Base-by-base conservation (phyloP, 2,329 filamentous ascomycete species). In the Diaporthe helianthi region DNA sequence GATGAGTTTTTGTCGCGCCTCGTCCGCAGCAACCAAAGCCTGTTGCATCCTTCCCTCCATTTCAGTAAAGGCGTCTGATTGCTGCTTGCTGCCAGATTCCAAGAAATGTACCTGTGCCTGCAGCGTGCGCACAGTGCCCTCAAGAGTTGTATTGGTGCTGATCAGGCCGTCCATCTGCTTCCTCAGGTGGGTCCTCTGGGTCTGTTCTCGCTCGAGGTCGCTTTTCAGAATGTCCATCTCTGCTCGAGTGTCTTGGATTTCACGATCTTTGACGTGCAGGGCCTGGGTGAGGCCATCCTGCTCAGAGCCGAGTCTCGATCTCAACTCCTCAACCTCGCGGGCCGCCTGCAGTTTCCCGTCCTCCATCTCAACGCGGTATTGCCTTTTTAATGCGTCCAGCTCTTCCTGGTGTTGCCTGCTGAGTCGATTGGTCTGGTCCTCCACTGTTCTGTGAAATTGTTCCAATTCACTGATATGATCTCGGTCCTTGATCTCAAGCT, bases 21-120 rank as follows among this genome's bases (percentile, higher is more conserved):
- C 85, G 36, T 92, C 89, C 1, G 91, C 92, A 24, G 86, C 82
- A 17, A 87, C 86, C 29, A 93, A 80, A 0, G 94, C 94, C 55
- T 96, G 91, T 76, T 93, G 91, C 76, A 97, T 89, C 65, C 91
- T 87, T 52, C 90, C 85, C 76, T 97, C 92, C 83, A 97, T 93
- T 68, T 88, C 89, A 49, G 93, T 89, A 79, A 95, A 97, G 13
- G 92, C 90, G 75, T 95, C 89, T 0, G 94, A 96, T 75, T 98
- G 94, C 17, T 93, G 92, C 79, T 97, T 93, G 78, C 89, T 94
- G 75, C 94, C 93, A 0, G 93, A 96, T 78, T 98, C 93, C 22
- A 98, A 87, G 76, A 97, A 97, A 73, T 94, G 90, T 69, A 97
- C 92, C 74, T 95, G 92, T 2, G 93, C 92, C 73, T 90, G 89